These are phyloP conservation scores for Citrus unshiu DNA, from an alignment of 345 rosid genomes.

Conservation along the genomic window DNA sequence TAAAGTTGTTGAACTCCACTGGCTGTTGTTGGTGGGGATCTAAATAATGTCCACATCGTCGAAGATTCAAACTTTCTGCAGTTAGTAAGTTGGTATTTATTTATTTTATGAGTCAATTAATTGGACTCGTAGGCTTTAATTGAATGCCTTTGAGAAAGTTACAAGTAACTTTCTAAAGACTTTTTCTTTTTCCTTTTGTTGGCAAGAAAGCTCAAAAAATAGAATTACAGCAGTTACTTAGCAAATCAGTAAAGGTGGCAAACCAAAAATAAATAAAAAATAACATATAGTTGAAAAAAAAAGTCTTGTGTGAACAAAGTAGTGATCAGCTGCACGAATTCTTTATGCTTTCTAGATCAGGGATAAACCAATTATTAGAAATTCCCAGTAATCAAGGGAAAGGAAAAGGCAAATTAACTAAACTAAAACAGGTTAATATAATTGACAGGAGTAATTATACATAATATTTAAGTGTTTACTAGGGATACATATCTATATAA, in stretches of 20 bases:
- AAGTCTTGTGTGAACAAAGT: too few relatives aligned
- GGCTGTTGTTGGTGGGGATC: conserved; percentile 10
- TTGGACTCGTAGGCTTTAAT: neutral
- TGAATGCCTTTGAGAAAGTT: conserved; percentile 6
- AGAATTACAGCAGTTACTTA: conserved; percentile 10
- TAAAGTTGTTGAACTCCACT: neutral
- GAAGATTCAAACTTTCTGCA: conserved; percentile 18
- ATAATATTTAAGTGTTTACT: too few relatives aligned
- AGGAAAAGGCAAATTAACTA: too few relatives aligned
- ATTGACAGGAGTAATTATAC: too few relatives aligned
- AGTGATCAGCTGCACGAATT: too few relatives aligned
- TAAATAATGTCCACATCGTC: conserved; percentile 6
- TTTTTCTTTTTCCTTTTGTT: neutral
- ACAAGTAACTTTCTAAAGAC: neutral
- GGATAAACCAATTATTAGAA: too few relatives aligned
- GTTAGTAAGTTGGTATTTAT: neutral
- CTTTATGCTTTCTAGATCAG: too few relatives aligned
- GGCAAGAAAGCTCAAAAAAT: neutral
- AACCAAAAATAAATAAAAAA: too few relatives aligned
- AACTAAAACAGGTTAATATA: too few relatives aligned
- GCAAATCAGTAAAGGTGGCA: conserved; percentile 13
- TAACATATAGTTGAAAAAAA: too few relatives aligned
- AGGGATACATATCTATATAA: too few relatives aligned
- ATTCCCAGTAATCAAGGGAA: too few relatives aligned
- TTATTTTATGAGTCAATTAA: conserved; percentile 4